These are phyloP conservation scores for Metschnikowia gruessii DNA, from an alignment of 805 yeast genomes.

Conservation along the genomic window DNA sequence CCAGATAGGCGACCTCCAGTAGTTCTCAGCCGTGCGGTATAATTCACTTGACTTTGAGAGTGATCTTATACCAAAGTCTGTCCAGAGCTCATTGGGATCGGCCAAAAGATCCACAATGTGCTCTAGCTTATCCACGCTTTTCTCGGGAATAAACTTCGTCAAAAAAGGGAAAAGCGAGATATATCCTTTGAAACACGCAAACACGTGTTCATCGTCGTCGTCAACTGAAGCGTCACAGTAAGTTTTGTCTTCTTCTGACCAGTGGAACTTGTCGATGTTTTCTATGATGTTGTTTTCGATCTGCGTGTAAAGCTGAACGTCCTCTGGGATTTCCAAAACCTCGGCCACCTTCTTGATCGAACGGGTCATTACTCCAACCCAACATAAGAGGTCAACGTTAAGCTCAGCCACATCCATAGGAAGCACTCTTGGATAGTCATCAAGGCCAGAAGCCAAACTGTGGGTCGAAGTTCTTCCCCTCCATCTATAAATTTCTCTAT, in stretches of 20 bases:
- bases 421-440: constrained; percentile 87
- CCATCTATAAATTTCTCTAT: constrained; percentile 81
- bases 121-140: constrained; percentile 43
- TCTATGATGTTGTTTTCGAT: constrained; percentile 55
- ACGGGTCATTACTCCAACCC: constrained; percentile 92
- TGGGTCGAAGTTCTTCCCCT: constrained; percentile 83
- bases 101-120: constrained; percentile 55
- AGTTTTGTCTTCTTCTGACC: constrained; percentile 63
- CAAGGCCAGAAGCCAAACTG: constrained; percentile 89
- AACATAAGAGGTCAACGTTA: constrained; percentile 82
- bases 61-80: constrained; percentile 76
- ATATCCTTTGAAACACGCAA: constrained; percentile 88
- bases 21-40: constrained; percentile 81
- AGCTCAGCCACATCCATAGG: constrained; percentile 85
- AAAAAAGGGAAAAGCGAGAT: constrained; percentile 83
- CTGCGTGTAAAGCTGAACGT: constrained; percentile 48
- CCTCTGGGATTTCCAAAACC: constrained; percentile 56
- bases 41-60: constrained; percentile 61
- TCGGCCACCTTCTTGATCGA: constrained; percentile 74
- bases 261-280: constrained; percentile 73
- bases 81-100: constrained; percentile 74
- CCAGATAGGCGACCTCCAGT: constrained; percentile 97
- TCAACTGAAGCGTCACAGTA: constrained; percentile 85
- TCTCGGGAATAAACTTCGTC: constrained; percentile 56
- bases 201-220: constrained; percentile 60